Base-by-base conservation (phyloP, 2,329 filamentous ascomycete genomes). In the Aspergillus versicolor region DNA sequence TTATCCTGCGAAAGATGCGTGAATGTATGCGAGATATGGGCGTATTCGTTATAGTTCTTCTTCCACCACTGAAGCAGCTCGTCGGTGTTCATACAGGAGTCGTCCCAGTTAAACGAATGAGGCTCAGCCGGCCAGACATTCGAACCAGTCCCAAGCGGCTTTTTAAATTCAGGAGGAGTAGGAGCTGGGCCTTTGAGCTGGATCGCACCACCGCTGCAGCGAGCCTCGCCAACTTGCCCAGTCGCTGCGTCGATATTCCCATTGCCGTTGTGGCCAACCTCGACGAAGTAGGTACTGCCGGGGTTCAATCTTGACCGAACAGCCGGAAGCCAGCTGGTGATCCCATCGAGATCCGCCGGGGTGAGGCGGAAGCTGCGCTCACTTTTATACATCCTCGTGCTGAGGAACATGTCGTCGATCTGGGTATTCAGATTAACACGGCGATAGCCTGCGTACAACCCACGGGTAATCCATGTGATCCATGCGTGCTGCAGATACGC, bases 321-420 rank as follows among this genome's bases (percentile, higher is more conserved):
- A 1, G 69, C 72, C 32, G 77, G 70, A 22, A 73, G 66, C 70
- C 67, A 85, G 3, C 67, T 65, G n/a, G 74, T 69, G 61, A 82
- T 77, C 6, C 72, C 72, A 12, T 74, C 68, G 60, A 85, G 62
- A 64, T 85, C 82, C 5, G 67, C 69, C 5, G 77, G 65, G 34
- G 73, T 75, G 60, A 82, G 73, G 19, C 82, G 79, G 73, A 82
- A 87, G 5, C 71, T 75, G 9, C 76, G 77, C n/a, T 63, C 61
- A 1, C 83, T 82, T n/a, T 70, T 64, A 65, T 83, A 84, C 30
- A 83, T 74, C 9, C 76, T 76, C 3, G 80, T 78, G 46, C 75
- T 73, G 17, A 88, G 73, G 63, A 86, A 83, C 75, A 88, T 83
- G 62, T 88, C 85, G 63, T 88, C 85, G 34, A 87, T 80, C 64